Evolutionary conservation across 2,329 filamentous ascomycete genomes (phyloP).

Genomic region (Epichloe glyceriae): DNA sequence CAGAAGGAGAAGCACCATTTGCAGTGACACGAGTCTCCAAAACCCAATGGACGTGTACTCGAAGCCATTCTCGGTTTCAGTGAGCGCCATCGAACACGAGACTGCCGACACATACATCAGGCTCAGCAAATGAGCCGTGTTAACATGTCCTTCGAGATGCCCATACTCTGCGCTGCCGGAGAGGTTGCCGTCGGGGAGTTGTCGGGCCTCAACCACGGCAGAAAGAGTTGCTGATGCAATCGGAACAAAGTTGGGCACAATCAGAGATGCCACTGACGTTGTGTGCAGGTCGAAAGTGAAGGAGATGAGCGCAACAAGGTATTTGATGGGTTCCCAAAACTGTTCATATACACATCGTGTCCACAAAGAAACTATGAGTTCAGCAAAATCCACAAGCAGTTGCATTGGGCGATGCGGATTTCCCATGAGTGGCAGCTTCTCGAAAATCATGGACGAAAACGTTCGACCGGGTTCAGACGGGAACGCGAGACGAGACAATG

Average conservation of each 20-base stretch:
- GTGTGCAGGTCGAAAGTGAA: conserved; percentile 52
- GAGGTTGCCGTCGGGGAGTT: conserved; percentile 33
- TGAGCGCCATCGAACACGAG: conserved; percentile 36
- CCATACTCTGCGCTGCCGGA: conserved; percentile 25
- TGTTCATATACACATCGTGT: conserved; percentile 50
- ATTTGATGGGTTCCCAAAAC: conserved; percentile 48
- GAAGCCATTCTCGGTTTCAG: conserved; percentile 16
- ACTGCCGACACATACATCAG: conserved; percentile 52
- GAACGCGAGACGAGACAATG: conserved; percentile 49
- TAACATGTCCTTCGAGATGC: conserved; percentile 39
- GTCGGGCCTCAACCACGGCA: conserved; percentile 43
- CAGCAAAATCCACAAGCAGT: conserved; percentile 51
- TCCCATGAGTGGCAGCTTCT: conserved; percentile 48
- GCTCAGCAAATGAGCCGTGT: conserved; percentile 49
- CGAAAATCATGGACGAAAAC: conserved; percentile 54
- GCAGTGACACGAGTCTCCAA: conserved; percentile 54
- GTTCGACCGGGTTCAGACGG: conserved; percentile 44
- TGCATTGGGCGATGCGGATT: conserved; percentile 34
- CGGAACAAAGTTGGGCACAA: conserved; percentile 44
- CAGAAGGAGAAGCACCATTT: conserved; percentile 55
- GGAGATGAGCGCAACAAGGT: conserved; percentile 51
- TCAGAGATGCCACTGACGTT: conserved; percentile 40
- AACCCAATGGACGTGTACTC: conserved; percentile 32
- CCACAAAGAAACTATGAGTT: conserved; percentile 55
- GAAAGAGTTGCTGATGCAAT: conserved; percentile 47